Evolutionary conservation across 1,284 basidiomycete species (phyloP).

Genomic region (Jaminaea rosea): DNA sequence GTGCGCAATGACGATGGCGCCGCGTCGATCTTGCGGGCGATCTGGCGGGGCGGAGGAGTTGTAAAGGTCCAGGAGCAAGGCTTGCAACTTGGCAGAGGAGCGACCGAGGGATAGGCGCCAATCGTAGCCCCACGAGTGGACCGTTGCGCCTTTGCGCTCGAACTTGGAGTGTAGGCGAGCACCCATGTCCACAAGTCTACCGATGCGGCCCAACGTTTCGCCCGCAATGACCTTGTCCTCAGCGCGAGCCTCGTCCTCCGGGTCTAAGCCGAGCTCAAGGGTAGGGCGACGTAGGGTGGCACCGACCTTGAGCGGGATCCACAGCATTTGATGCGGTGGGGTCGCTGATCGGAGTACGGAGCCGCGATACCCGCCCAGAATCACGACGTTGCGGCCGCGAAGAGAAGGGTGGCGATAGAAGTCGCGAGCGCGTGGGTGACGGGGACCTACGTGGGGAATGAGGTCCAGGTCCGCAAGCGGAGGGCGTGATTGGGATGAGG

Average conservation of each 20-base stretch:
- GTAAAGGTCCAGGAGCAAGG: constrained; percentile 21
- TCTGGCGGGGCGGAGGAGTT: constrained; percentile 11
- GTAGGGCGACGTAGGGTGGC: constrained; percentile 37
- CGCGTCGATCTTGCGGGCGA: constrained; percentile 15
- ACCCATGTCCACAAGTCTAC: constrained; percentile 41
- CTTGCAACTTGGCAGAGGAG: constrained; percentile 10
- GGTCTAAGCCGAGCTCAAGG: constrained; percentile 35
- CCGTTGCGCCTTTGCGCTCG: constrained; percentile 22
- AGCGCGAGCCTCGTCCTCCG: constrained; percentile 24
- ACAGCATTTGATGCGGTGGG: constrained; percentile 36
- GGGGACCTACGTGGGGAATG: constrained; percentile 17
- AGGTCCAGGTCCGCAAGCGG: constrained; percentile 26
- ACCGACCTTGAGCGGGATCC: constrained; percentile 43
- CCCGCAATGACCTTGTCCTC: constrained; percentile 36
- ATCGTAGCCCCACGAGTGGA: constrained; percentile 44
- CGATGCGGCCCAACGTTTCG: constrained; percentile 35
- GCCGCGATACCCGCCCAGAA: constrained; percentile 45
- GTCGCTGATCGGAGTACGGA: constrained; percentile 39
- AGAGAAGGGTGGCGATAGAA: constrained; percentile 39
- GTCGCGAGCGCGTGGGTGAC: constrained; percentile 9
- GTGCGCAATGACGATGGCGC: constrained; percentile 45
- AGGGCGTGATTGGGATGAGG: no score
- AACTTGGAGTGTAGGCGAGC: constrained; percentile 18
- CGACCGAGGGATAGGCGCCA: constrained; percentile 29
- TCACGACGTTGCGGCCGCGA: constrained; percentile 35